Conservation (phyloP, 345 rosid genomes). For the Cochlearia excelsa region DNA sequence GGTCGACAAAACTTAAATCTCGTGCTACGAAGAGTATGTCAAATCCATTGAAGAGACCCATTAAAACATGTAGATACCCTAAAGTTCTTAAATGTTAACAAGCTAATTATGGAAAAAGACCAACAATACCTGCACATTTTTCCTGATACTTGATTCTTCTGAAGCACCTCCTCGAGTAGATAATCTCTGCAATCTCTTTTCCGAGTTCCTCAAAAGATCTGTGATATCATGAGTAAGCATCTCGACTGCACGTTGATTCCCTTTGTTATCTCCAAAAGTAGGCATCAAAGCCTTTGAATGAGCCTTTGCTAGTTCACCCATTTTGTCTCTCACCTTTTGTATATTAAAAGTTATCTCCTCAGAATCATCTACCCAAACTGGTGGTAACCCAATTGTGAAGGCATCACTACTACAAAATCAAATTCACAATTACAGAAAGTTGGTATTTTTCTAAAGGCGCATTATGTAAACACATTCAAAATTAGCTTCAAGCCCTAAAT, state of each 20-base stretch:
- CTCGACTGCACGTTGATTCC: constrained; percentile 70
- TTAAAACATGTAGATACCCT: no score
- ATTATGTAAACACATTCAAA: no score
- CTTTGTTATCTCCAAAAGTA: constrained; percentile 84
- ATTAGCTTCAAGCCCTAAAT: neutral
- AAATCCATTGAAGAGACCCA: no score
- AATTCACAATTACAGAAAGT: neutral
- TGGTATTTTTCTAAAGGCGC: neutral
- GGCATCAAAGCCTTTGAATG: constrained; percentile 91
- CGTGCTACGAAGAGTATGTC: no score
- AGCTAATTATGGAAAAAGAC: neutral
- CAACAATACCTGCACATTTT: constrained; percentile 81
- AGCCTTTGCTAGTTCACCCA: constrained; percentile 71
- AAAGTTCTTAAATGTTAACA: neutral
- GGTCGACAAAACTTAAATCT: neutral
- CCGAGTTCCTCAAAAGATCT: constrained; percentile 62
- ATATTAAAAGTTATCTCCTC: constrained; percentile 73
- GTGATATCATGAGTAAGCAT: constrained; percentile 70
- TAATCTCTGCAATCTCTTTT: constrained; percentile 60
- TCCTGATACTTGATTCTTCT: constrained; percentile 76
- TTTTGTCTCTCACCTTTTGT: constrained; percentile 61
- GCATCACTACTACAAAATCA: constrained; percentile 63
- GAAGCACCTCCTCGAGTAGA: constrained; percentile 65
- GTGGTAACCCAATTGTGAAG: constrained; percentile 72
- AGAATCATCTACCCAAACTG: constrained; percentile 83